Percentiles rank a stretch among this genome's conserved stretches.
Evolutionary conservation across 495 filamentous ascomycete species (phyloP).

Genomic region (Annulohypoxylon bovei): DNA sequence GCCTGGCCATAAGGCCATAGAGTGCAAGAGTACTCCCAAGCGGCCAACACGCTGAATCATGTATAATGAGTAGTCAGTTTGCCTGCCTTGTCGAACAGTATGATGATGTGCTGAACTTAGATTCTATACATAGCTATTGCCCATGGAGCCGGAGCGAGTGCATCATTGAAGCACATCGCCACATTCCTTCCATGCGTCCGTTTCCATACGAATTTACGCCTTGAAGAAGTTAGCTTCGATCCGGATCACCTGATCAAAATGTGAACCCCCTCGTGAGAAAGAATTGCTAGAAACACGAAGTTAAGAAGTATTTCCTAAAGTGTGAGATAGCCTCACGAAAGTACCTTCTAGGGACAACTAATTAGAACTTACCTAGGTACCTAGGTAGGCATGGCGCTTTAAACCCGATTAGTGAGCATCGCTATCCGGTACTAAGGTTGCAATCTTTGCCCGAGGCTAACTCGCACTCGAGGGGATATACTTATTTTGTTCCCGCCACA

Average conservation of each 20-base stretch:
- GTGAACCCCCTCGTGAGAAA: not conserved
- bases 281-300: slow-evolving; percentile 1
- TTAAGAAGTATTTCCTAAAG: not conserved
- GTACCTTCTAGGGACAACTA: not conserved
- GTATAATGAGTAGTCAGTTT: slow-evolving; percentile 7
- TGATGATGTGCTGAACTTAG: slow-evolving; percentile 26
- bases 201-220: not conserved
- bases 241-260: not conserved
- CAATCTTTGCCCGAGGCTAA: not conserved
- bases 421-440: not conserved
- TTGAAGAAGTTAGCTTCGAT: not conserved
- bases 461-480: not conserved
- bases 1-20: slow-evolving; percentile 42
- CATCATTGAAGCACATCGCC: not conserved
- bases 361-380: not conserved
- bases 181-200: slow-evolving; percentile 1
- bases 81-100: not conserved
- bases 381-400: not conserved
- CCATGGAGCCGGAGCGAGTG: slow-evolving; percentile 12
- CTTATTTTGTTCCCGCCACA: not conserved
- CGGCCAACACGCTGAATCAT: slow-evolving; percentile 35
- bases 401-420: not conserved
- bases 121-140: slow-evolving; percentile 12
- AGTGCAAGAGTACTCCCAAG: slow-evolving; percentile 37
- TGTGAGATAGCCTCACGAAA: not conserved